These are phyloP conservation scores for Rhizopogon vesiculosus DNA, from an alignment of 768 basidiomycete genomes.

Conservation along the genomic window DNA sequence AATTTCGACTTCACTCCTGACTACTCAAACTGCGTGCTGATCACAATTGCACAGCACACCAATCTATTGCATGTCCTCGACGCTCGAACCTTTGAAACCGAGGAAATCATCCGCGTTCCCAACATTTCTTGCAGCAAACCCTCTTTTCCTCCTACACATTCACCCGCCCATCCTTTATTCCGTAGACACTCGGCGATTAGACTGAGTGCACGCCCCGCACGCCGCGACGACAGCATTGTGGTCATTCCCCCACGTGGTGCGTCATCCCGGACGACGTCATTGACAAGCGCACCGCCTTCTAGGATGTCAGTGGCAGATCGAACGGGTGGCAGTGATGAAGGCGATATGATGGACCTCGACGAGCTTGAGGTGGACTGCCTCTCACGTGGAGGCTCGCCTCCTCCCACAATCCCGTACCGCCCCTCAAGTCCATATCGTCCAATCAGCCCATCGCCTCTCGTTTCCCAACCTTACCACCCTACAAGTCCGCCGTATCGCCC, in stretches of 20 bases:
- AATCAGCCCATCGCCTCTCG: slow-evolving; percentile 25
- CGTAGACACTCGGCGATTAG: slow-evolving; percentile 21
- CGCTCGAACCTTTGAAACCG: slow-evolving; percentile 78
- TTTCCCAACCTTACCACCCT: not conserved
- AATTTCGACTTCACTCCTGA: not conserved
- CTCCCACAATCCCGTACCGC: slow-evolving; percentile 6
- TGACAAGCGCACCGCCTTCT: slow-evolving; percentile 5
- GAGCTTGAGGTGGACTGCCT: slow-evolving; percentile 50
- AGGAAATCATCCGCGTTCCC: slow-evolving; percentile 63
- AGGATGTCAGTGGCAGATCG: slow-evolving; percentile 17
- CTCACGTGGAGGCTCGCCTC: slow-evolving; percentile 46
- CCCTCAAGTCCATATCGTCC: slow-evolving; percentile 7
- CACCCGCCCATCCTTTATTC: not conserved
- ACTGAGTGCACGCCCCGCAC: slow-evolving; percentile 30
- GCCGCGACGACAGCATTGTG: slow-evolving; percentile 16
- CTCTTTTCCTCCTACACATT: slow-evolving; percentile 8
- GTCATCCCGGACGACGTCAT: slow-evolving; percentile 11
- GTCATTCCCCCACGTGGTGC: not conserved
- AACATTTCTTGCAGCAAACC: slow-evolving; percentile 13
- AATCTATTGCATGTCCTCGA: slow-evolving; percentile 80
- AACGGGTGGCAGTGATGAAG: slow-evolving; percentile 23
- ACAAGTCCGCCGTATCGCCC: slow-evolving; percentile 3
- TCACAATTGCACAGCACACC: slow-evolving; percentile 56
- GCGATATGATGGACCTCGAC: slow-evolving; percentile 16
- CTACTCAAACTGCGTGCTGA: not conserved